Evolutionary conservation across 176 grass and related monocot species (phyloP), one percentile per base, ranked within the genome.

Genomic region (Hsuehochloa calcarea): DNA sequence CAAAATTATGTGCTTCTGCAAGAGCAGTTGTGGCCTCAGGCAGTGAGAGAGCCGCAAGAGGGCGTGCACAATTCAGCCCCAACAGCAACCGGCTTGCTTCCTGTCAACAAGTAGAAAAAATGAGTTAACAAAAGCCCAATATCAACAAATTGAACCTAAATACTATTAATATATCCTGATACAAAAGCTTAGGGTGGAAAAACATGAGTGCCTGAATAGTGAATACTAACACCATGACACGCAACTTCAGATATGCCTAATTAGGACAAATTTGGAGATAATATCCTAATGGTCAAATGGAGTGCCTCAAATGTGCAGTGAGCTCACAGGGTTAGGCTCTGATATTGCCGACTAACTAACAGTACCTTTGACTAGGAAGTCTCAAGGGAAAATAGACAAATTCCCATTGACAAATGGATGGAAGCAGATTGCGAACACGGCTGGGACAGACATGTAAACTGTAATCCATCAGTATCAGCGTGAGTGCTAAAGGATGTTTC

Each of bases 11-110:
- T 0, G 62, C 61, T 55, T 80, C 59, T 0, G 91, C 89, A 38
- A 94, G 90, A 50, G 66, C 46, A 46, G 75, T 70, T 37, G 86
- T 87, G 63, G 56, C 60, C 20, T 90, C 91, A 20, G 91, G 81
- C 81, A 99, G 65, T 20, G 68, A 61, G 50, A 96, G 68, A 16
- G 51, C 60, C 66, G 84, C 90, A 17, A 99, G 90, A 60, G 88
- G 90, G 49, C 15, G 80, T 46, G 90, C 91, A 46, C 96, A 94
- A 65, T 96, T 99, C 75, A 99, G 75, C 11, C 96, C 96, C 78
- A 96, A 54, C 19, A 94, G 64, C 87, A 99, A 75, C 3, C 91
- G 80, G 64, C 91, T 99, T 56, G 91, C 93, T 84, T 99, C 90
- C 96, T 99, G 91, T 56, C 59, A 62, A 80, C 27, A 77, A 54